Conservation (phyloP, 2,329 filamentous ascomycete species). For the Pyrenophora seminiperda region DNA sequence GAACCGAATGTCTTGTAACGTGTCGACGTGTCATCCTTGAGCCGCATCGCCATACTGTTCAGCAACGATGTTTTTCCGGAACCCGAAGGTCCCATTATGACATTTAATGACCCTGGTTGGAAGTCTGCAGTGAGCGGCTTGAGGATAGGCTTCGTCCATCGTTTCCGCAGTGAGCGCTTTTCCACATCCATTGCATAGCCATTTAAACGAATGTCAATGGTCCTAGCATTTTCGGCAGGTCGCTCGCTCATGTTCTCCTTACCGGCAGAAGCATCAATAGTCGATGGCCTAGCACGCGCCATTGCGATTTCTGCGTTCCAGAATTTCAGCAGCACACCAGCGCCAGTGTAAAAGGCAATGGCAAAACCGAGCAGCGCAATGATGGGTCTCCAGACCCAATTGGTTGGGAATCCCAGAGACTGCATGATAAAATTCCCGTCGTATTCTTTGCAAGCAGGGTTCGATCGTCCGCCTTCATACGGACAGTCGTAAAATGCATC, state of each 20-base stretch:
- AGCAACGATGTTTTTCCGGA: slow-evolving; percentile 77
- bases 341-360: slow-evolving; percentile 65
- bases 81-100: slow-evolving; percentile 81
- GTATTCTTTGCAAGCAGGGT: slow-evolving; percentile 71
- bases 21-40: slow-evolving; percentile 66
- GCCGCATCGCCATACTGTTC: slow-evolving; percentile 71
- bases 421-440: slow-evolving; percentile 72
- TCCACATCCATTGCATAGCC: slow-evolving; percentile 68
- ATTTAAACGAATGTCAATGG: slow-evolving; percentile 68
- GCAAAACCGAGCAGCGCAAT: slow-evolving; percentile 66
- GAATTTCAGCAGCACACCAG: slow-evolving; percentile 67
- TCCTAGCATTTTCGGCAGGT: slow-evolving; percentile 60
- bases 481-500: slow-evolving; percentile 77
- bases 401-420: slow-evolving; percentile 67
- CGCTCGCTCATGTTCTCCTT: slow-evolving; percentile 70
- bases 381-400: slow-evolving; percentile 72
- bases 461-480: slow-evolving; percentile 61
- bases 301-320: slow-evolving; percentile 72
- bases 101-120: slow-evolving; percentile 69
- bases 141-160: slow-evolving; percentile 61
- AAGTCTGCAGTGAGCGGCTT: slow-evolving; percentile 71
- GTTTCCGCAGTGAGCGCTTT: slow-evolving; percentile 62
- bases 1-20: slow-evolving; percentile 66
- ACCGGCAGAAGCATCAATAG: slow-evolving; percentile 67
- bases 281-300: slow-evolving; percentile 61